These are phyloP conservation scores for Truncatella angustata DNA, from an alignment of 2,329 filamentous ascomycete species.

Conservation along the genomic window DNA sequence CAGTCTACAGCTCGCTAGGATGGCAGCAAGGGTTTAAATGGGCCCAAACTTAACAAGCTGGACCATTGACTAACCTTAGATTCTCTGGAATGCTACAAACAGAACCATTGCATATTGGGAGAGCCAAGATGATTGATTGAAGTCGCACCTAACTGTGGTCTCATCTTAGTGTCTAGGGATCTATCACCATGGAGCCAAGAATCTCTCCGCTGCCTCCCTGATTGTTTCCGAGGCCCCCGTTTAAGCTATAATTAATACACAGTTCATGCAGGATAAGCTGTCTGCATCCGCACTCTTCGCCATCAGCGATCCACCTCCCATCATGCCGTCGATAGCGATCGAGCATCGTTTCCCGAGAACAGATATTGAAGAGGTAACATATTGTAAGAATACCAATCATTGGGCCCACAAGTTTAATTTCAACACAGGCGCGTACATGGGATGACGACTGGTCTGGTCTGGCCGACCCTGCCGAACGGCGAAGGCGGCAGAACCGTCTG, in stretches of 20 bases:
- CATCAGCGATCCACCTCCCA: neutral
- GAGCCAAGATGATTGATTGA: no score
- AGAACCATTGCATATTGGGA: no score
- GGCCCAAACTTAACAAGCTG: no score
- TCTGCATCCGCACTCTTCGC: constrained; percentile 1
- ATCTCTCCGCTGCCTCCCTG: neutral
- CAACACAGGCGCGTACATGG: constrained; percentile 15
- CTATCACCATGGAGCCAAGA: neutral
- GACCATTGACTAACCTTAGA: no score
- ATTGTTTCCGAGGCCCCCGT: neutral
- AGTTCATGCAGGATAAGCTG: constrained; percentile 7
- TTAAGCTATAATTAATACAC: neutral
- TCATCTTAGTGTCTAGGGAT: no score
- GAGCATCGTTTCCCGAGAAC: neutral
- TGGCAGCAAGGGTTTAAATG: neutral
- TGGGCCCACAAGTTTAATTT: neutral
- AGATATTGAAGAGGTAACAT: neutral
- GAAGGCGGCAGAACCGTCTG: constrained; percentile 33
- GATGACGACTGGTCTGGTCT: constrained; percentile 36
- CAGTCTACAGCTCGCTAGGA: constrained; percentile 14
- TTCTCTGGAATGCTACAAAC: no score
- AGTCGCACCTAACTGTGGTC: no score
- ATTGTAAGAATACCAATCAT: neutral
- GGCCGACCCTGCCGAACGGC: constrained; percentile 26
- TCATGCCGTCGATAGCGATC: neutral